These are phyloP conservation scores for Nepenthes gracilis DNA, from an alignment of 148 eudicot genomes.

Conservation along the genomic window DNA sequence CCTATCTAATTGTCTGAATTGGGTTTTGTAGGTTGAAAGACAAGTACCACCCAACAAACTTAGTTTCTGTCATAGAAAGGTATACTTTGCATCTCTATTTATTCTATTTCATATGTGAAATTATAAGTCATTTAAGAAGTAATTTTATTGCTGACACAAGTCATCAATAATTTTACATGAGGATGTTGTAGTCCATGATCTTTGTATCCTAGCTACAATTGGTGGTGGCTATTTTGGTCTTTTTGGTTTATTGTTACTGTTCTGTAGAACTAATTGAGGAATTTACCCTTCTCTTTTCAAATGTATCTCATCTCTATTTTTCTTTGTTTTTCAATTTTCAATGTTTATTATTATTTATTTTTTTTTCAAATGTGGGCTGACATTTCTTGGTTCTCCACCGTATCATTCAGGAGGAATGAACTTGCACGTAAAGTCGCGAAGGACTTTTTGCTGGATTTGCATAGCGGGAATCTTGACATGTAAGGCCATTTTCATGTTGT, in stretches of 20 bases:
- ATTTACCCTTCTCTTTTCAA: too few relatives aligned
- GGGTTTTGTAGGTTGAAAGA: slow-evolving; percentile 64
- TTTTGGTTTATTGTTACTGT: too few relatives aligned
- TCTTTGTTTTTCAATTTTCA: neutral
- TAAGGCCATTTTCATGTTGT: slow-evolving; percentile 24
- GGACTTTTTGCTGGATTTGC: slow-evolving; percentile 83
- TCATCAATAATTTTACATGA: neutral
- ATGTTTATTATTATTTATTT: neutral
- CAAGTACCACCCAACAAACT: slow-evolving; percentile 93
- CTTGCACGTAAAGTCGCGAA: slow-evolving; percentile 73
- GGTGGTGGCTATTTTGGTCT: too few relatives aligned
- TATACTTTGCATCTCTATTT: slow-evolving; percentile 12
- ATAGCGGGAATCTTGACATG: slow-evolving; percentile 80
- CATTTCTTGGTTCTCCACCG: neutral
- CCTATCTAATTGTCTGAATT: slow-evolving; percentile 6
- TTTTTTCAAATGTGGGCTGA: neutral
- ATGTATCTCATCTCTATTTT: neutral
- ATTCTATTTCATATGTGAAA: neutral
- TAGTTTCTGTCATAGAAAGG: slow-evolving; percentile 82
- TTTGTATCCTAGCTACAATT: too few relatives aligned
- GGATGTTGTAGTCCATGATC: too few relatives aligned
- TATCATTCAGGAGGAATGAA: slow-evolving; percentile 71
- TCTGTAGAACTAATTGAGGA: too few relatives aligned
- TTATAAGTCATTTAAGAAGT: neutral
- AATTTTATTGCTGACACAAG: neutral